Evolutionary conservation across 805 yeast genomes (phyloP).

Genomic region (Candida succiphila): DNA sequence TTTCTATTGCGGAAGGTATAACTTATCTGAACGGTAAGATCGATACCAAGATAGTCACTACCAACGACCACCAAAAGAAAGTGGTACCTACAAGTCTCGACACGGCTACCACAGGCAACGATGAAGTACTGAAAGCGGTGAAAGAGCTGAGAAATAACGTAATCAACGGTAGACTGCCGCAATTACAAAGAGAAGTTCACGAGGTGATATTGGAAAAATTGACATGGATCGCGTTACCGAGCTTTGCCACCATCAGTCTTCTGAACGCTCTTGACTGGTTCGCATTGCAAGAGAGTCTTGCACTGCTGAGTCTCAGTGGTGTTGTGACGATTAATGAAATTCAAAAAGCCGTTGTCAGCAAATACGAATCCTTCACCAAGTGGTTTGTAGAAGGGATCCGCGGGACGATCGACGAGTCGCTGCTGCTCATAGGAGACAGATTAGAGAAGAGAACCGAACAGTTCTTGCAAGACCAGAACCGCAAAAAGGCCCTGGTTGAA

Average conservation of each 20-base stretch:
- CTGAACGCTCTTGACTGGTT: constrained; percentile 18
- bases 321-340: constrained; percentile 17
- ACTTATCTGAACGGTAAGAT: constrained; percentile 22
- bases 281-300: constrained; percentile 17
- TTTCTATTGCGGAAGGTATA: constrained; percentile 15
- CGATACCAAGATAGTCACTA: constrained; percentile 6
- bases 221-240: constrained; percentile 17
- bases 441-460: too few species aligned
- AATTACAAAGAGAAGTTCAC: constrained; percentile 16
- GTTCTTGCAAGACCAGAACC: too few species aligned
- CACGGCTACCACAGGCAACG: not conserved
- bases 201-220: constrained; percentile 12
- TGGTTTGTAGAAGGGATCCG: constrained; percentile 18
- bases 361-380: constrained; percentile 11
- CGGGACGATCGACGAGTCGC: constrained; percentile 15
- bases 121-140: constrained; percentile 6
- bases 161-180: constrained; percentile 15
- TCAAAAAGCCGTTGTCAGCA: constrained; percentile 10
- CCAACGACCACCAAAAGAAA: not conserved
- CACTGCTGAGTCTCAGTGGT: constrained; percentile 17
- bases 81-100: too few species aligned
- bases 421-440: constrained; percentile 5
- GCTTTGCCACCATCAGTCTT: constrained; percentile 12
- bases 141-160: constrained; percentile 9
- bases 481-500: too few species aligned